These are phyloP conservation scores for Komagataella kurtzmanii DNA, from an alignment of 805 yeast genomes.

Conservation along the genomic window DNA sequence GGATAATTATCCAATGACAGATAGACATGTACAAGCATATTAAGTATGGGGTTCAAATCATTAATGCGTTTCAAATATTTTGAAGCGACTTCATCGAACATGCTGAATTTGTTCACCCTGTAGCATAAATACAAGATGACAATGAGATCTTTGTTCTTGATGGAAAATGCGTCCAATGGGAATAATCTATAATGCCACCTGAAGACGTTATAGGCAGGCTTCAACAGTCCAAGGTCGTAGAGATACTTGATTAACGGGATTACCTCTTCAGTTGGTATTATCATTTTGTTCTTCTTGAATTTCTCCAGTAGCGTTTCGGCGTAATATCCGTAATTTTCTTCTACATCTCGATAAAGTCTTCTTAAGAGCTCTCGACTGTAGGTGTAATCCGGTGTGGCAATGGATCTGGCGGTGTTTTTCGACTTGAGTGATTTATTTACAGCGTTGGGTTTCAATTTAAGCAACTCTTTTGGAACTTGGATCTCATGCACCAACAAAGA, in stretches of 20 bases:
- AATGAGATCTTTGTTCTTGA: neutral
- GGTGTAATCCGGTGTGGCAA: neutral
- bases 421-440: neutral
- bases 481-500: neutral
- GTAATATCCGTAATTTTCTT: neutral
- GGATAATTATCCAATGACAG: neutral
- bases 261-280: neutral
- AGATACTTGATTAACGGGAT: neutral
- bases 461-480: neutral
- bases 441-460: neutral
- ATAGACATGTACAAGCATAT: neutral
- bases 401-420: neutral
- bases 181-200: neutral
- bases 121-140: neutral
- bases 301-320: neutral
- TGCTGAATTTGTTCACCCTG: neutral
- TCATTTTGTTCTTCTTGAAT: neutral
- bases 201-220: neutral
- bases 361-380: neutral
- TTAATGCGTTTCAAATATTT: neutral
- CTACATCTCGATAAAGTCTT: neutral
- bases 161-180: neutral
- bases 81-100: neutral
- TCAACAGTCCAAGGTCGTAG: neutral
- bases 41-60: neutral